Percentiles rank a stretch among this genome's conserved stretches.
phyloP scores from a whole-genome alignment of 148 eudicot species.

The Rhododendron kiyosumense region DNA sequence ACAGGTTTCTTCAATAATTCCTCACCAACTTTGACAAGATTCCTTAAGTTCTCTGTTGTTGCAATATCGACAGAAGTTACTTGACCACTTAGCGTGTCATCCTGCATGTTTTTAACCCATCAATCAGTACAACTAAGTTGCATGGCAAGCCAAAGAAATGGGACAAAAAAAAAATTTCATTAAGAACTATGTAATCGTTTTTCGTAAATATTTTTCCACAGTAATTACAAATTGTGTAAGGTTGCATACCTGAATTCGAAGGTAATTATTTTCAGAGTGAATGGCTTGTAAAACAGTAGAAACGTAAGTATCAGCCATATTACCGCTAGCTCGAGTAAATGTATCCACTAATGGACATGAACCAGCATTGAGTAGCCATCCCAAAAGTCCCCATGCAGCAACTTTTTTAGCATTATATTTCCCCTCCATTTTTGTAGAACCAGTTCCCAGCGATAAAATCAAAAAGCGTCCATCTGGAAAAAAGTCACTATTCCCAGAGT shows the following conservation, averaged over 20 bases:
- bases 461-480: slow-evolving; percentile 20
- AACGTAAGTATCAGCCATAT: slow-evolving; percentile 40
- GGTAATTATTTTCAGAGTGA: slow-evolving; percentile 32
- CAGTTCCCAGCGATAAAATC: slow-evolving; percentile 41
- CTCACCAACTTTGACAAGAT: slow-evolving; percentile 37
- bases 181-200: not conserved
- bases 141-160: not conserved
- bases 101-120: slow-evolving; percentile 16
- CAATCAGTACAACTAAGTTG: not conserved
- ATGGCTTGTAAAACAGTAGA: slow-evolving; percentile 30
- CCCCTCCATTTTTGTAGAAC: slow-evolving; percentile 22
- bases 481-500: slow-evolving; percentile 24
- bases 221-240: not conserved
- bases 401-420: slow-evolving; percentile 25
- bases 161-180: not conserved
- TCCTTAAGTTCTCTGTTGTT: slow-evolving; percentile 29
- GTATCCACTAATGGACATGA: slow-evolving; percentile 35
- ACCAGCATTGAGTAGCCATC: slow-evolving; percentile 29
- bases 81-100: slow-evolving; percentile 29
- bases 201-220: not conserved
- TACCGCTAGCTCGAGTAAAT: slow-evolving; percentile 36
- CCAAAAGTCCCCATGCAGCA: slow-evolving; percentile 34
- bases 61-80: slow-evolving; percentile 32
- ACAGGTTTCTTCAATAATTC: slow-evolving; percentile 29
- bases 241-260: slow-evolving; percentile 35